These are phyloP conservation scores for Halophytophthora batemanensis DNA, from an alignment of 352 stramenopile species.

Conservation along the genomic window DNA sequence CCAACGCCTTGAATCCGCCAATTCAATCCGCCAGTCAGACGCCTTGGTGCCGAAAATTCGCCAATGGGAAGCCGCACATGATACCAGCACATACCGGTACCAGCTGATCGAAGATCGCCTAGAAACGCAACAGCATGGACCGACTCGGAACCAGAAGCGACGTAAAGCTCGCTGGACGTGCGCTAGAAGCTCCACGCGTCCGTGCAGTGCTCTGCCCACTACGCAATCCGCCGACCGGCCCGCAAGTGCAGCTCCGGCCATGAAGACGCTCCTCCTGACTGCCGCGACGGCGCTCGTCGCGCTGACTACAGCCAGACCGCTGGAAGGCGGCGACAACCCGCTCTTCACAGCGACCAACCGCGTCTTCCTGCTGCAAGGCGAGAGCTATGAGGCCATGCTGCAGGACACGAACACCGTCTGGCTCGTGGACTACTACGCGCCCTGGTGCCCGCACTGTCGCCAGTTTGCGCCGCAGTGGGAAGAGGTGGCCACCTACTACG, in stretches of 20 bases:
- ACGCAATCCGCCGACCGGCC: background rate
- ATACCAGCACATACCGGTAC: no score
- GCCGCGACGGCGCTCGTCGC: slow-evolving; percentile 1
- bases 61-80: no score
- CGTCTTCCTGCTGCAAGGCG: slow-evolving; percentile 36
- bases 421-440: slow-evolving; percentile 81
- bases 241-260: slow-evolving; percentile 4
- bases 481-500: slow-evolving; percentile 67
- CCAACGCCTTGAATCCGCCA: no score
- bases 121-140: slow-evolving; percentile 1
- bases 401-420: slow-evolving; percentile 47
- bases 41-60: no score
- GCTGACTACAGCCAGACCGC: slow-evolving; percentile 5
- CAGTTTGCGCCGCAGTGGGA: slow-evolving; percentile 70
- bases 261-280: slow-evolving; percentile 19
- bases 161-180: background rate
- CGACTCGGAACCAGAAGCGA: slow-evolving; percentile 5
- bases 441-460: slow-evolving; percentile 77
- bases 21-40: no score
- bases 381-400: slow-evolving; percentile 36
- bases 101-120: background rate
- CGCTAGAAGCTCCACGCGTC: slow-evolving; percentile 12
- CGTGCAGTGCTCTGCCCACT: background rate
- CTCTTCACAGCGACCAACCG: slow-evolving; percentile 67
- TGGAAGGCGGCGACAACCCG: slow-evolving; percentile 36